These are phyloP conservation scores for Salix brachista DNA, from an alignment of 345 rosid genomes.

Conservation along the genomic window DNA sequence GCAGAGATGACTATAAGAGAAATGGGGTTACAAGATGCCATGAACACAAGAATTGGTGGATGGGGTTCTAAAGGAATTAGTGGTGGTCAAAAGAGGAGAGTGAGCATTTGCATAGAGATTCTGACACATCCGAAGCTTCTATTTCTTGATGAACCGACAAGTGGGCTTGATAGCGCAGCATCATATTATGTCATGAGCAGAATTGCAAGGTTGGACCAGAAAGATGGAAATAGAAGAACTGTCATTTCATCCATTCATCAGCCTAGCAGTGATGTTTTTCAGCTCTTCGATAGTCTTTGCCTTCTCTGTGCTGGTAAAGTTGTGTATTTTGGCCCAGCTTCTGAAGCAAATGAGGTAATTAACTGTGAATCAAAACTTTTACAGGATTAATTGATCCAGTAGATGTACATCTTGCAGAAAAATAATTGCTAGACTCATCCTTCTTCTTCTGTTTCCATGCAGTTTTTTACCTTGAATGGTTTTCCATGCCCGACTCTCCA, in stretches of 20 bases:
- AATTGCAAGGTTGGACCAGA: slow-evolving; percentile 5
- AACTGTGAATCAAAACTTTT: background rate
- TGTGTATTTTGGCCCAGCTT: slow-evolving; percentile 23
- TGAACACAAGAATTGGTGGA: slow-evolving; percentile 24
- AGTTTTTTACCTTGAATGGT: slow-evolving; percentile 51
- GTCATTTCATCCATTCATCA: slow-evolving; percentile 28
- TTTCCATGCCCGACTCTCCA: slow-evolving; percentile 41
- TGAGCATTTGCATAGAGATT: slow-evolving; percentile 27
- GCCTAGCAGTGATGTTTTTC: slow-evolving; percentile 21
- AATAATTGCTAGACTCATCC: background rate
- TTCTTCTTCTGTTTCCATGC: background rate
- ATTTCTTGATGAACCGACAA: slow-evolving; percentile 27
- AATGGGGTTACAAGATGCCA: slow-evolving; percentile 22
- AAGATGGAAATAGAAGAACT: slow-evolving; percentile 17
- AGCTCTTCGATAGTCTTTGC: slow-evolving; percentile 20
- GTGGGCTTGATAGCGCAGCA: slow-evolving; percentile 29
- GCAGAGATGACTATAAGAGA: slow-evolving; percentile 21
- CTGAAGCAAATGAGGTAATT: slow-evolving; percentile 20
- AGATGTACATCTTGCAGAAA: background rate
- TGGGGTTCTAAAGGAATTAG: slow-evolving; percentile 19
- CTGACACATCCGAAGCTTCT: slow-evolving; percentile 20
- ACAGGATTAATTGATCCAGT: background rate
- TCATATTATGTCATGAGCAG: slow-evolving; percentile 20
- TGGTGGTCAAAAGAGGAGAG: slow-evolving; percentile 26
- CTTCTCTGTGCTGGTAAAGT: slow-evolving; percentile 21